Percentiles rank a stretch among this genome's conserved stretches.
Evolutionary conservation across 2,329 filamentous ascomycete species (phyloP).

Genomic region (Decorospora gaudefroyi): DNA sequence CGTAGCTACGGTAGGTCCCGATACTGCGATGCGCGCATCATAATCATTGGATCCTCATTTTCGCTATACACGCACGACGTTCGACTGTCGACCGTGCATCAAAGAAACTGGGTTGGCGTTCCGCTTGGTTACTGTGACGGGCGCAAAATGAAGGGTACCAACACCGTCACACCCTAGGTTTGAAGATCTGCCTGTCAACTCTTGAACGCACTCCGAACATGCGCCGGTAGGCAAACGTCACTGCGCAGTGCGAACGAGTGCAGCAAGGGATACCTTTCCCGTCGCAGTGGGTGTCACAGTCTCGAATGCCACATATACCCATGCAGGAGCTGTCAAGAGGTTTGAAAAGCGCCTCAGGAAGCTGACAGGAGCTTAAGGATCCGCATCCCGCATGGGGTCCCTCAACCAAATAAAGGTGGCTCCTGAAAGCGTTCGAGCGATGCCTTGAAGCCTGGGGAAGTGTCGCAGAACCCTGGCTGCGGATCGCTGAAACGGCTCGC

Average conservation of each 20-base stretch:
- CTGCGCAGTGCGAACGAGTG: constrained; percentile 2
- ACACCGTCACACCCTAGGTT: too few relatives aligned
- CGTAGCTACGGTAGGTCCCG: too few relatives aligned
- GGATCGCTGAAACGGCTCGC: constrained; percentile 18
- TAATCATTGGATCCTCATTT: too few relatives aligned
- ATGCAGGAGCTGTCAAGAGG: constrained; percentile 12
- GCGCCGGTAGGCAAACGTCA: too few relatives aligned
- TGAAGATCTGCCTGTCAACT: background rate
- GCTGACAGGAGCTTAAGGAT: constrained; percentile 14
- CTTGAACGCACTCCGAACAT: background rate
- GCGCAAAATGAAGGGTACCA: too few relatives aligned
- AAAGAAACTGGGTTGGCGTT: too few relatives aligned
- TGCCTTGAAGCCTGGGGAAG: constrained; percentile 6
- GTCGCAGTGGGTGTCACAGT: constrained; percentile 20
- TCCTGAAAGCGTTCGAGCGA: constrained; percentile 14
- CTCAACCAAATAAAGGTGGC: constrained; percentile 6
- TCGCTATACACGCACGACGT: too few relatives aligned
- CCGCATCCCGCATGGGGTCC: constrained; percentile 1
- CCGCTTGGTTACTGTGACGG: too few relatives aligned
- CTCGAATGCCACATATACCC: constrained; percentile 11
- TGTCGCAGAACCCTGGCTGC: constrained; percentile 13
- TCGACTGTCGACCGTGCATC: too few relatives aligned
- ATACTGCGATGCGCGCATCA: too few relatives aligned
- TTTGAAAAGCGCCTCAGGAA: constrained; percentile 21
- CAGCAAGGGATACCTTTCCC: background rate